Evolutionary conservation across 2,329 filamentous ascomycete genomes (phyloP).

Genomic region (Cladosporium sp.): DNA sequence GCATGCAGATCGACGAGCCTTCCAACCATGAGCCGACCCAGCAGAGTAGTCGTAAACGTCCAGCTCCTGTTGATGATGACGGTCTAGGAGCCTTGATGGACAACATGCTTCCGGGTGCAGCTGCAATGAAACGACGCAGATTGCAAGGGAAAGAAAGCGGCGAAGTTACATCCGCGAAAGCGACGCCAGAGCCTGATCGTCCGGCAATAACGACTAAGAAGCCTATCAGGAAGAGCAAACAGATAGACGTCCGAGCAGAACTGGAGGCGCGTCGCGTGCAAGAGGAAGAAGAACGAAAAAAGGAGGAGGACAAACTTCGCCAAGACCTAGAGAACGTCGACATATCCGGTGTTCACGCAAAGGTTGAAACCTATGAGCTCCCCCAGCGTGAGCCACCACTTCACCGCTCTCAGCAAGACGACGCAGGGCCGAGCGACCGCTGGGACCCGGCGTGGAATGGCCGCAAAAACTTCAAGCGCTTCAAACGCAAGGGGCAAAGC

Average conservation of each 20-base stretch:
- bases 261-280: conserved; percentile 50
- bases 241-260: conserved; percentile 65
- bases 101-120: conserved; percentile 69
- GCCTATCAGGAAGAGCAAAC: conserved; percentile 24
- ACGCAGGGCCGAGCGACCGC: conserved; percentile 50
- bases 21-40: conserved; percentile 15
- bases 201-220: background rate
- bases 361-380: conserved; percentile 73
- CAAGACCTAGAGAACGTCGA: conserved; percentile 60
- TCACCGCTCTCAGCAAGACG: conserved; percentile 28
- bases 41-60: conserved; percentile 25
- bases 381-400: conserved; percentile 32
- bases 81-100: conserved; percentile 56
- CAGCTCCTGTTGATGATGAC: conserved; percentile 19
- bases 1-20: conserved; percentile 12
- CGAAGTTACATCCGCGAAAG: conserved; percentile 41
- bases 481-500: conserved; percentile 53
- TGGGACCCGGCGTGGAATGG: conserved; percentile 94
- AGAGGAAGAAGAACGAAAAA: conserved; percentile 51
- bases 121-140: conserved; percentile 69
- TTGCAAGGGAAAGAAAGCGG: conserved; percentile 52
- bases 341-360: conserved; percentile 68
- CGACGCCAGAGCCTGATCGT: conserved; percentile 38
- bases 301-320: conserved; percentile 62
- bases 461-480: conserved; percentile 92